phyloP scores from a whole-genome alignment of 2,329 filamentous ascomycete species.

The Nothophaeocryptopus gaeumannii region DNA sequence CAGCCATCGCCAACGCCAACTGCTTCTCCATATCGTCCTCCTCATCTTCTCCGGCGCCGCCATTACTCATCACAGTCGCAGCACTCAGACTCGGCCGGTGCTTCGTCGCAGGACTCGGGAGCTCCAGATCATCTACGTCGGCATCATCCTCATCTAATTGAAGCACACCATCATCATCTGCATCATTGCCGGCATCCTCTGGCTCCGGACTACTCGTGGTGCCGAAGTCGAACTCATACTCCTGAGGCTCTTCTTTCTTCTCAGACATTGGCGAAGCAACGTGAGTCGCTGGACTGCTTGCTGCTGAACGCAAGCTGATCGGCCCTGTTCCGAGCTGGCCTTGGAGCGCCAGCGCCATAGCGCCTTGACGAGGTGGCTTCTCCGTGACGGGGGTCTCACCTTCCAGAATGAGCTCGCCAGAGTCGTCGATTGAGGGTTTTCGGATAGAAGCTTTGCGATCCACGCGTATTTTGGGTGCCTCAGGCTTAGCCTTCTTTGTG shows the following conservation, averaged over 20 bases:
- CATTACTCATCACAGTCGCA: slow-evolving; percentile 11
- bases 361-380: slow-evolving; percentile 23
- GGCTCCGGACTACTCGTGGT: slow-evolving; percentile 21
- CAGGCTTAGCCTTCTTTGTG: slow-evolving; percentile 13
- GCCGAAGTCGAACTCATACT: slow-evolving; percentile 32
- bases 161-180: slow-evolving; percentile 19
- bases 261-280: slow-evolving; percentile 21
- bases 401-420: slow-evolving; percentile 36
- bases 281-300: slow-evolving; percentile 33
- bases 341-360: slow-evolving; percentile 31
- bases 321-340: slow-evolving; percentile 39
- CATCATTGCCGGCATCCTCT: slow-evolving; percentile 23
- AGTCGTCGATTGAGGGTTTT: slow-evolving; percentile 28
- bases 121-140: slow-evolving; percentile 33
- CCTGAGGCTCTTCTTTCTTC: slow-evolving; percentile 16
- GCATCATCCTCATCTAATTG: slow-evolving; percentile 32
- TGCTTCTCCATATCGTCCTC: slow-evolving; percentile 41
- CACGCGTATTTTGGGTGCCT: slow-evolving; percentile 26
- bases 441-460: slow-evolving; percentile 32
- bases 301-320: slow-evolving; percentile 44
- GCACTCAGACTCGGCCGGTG: slow-evolving; percentile 27
- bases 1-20: slow-evolving; percentile 42
- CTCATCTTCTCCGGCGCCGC: slow-evolving; percentile 33
- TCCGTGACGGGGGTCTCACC: slow-evolving; percentile 29
- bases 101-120: slow-evolving; percentile 28